phyloP scores from a whole-genome alignment of 805 yeast genomes.

The Ogataea methanolica region DNA sequence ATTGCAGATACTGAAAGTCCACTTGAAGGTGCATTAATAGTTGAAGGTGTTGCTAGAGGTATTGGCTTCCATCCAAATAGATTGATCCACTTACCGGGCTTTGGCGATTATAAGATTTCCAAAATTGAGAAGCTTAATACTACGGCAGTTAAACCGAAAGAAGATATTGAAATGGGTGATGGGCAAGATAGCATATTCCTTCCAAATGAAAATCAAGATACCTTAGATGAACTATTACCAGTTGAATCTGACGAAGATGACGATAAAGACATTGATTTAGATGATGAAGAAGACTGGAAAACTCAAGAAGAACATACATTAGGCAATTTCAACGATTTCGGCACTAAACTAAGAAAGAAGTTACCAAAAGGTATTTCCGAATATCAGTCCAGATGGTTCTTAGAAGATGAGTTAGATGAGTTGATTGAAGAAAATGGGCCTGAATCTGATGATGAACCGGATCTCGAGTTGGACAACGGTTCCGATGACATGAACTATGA shows the following conservation, averaged over 20 bases:
- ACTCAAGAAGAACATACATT: constrained; percentile 8
- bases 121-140: constrained; percentile 49
- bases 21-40: constrained; percentile 39
- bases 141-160: constrained; percentile 5
- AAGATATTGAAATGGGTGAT: constrained; percentile 10
- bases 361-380: constrained; percentile 72
- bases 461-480: constrained; percentile 18
- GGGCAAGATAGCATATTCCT: constrained; percentile 24
- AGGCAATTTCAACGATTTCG: constrained; percentile 7
- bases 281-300: constrained; percentile 29
- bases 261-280: constrained; percentile 28
- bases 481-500: constrained; percentile 34
- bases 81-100: constrained; percentile 80
- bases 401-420: constrained; percentile 52
- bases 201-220: constrained; percentile 44
- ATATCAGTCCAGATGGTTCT: constrained; percentile 71
- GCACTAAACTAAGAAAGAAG: constrained; percentile 27
- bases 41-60: constrained; percentile 87
- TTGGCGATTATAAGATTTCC: constrained; percentile 81
- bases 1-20: constrained; percentile 26
- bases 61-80: constrained; percentile 74
- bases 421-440: constrained; percentile 36
- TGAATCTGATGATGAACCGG: constrained; percentile 30
- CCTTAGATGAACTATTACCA: constrained; percentile 57
- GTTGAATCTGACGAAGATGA: constrained; percentile 43